Evolutionary conservation across 176 grass and related monocot genomes (phyloP).

Genomic region (Bromus sterilis): DNA sequence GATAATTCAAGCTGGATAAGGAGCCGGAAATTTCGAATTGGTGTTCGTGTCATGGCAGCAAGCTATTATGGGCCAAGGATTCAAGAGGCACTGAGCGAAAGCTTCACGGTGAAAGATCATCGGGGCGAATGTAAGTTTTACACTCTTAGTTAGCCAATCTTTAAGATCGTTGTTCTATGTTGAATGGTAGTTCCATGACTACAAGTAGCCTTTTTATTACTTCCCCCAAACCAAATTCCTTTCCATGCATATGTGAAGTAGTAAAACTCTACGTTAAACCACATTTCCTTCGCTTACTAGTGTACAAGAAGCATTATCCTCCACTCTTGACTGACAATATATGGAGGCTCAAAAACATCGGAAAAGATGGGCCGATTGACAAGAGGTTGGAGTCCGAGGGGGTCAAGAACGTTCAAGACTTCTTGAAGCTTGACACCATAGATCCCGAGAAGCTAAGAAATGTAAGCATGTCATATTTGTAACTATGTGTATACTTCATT

Average conservation of each 20-base stretch:
- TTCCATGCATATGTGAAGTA: background rate
- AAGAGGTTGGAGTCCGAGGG: slow-evolving; percentile 36
- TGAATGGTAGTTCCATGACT: background rate
- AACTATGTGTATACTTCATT: background rate
- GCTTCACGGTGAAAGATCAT: slow-evolving; percentile 70
- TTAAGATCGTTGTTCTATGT: background rate
- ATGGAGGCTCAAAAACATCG: slow-evolving; percentile 65
- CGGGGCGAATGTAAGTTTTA: slow-evolving; percentile 53
- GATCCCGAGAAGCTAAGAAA: slow-evolving; percentile 14
- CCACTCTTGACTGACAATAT: slow-evolving; percentile 38
- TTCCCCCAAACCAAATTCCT: background rate
- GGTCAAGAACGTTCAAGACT: slow-evolving; percentile 46
- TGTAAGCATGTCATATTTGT: background rate
- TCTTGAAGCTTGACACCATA: slow-evolving; percentile 47
- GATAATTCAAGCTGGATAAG: slow-evolving; percentile 82
- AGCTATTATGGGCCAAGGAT: slow-evolving; percentile 12
- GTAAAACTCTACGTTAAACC: background rate
- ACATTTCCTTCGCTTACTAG: slow-evolving; percentile 8
- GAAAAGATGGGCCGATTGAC: slow-evolving; percentile 42
- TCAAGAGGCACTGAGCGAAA: slow-evolving; percentile 47
- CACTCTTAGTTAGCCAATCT: background rate
- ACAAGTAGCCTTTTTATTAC: background rate
- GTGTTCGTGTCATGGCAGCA: slow-evolving; percentile 7
- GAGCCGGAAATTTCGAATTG: slow-evolving; percentile 46
- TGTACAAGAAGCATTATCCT: slow-evolving; percentile 49